Conservation (phyloP, 192 early-diverging fungal genomes). For the Backusella tuberculispora region DNA sequence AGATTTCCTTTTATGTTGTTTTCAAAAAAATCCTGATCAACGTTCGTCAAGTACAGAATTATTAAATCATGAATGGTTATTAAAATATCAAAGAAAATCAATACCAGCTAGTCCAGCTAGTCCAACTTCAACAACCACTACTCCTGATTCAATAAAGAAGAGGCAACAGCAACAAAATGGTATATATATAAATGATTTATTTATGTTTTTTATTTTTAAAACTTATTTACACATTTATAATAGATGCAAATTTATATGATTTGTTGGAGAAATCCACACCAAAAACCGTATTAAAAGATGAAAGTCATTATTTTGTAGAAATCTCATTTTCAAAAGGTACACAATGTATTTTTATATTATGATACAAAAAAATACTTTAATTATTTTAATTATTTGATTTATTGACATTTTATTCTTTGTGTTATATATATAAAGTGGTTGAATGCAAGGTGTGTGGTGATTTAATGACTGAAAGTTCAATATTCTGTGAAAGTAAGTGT, state of each 20-base stretch:
- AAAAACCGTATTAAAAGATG: background rate
- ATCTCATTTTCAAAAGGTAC: slow-evolving; percentile 61
- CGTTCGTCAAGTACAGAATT: slow-evolving; percentile 76
- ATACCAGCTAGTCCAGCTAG: background rate
- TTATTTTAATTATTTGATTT: too few relatives aligned
- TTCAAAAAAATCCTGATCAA: slow-evolving; percentile 76
- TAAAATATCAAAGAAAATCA: slow-evolving; percentile 35
- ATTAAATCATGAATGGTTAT: slow-evolving; percentile 81
- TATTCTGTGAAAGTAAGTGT: slow-evolving; percentile 55
- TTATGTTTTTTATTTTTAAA: background rate
- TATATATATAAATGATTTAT: background rate
- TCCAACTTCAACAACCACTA: too few relatives aligned
- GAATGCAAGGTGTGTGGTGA: slow-evolving; percentile 55
- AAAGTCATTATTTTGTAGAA: slow-evolving; percentile 56
- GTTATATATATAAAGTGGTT: slow-evolving; percentile 36
- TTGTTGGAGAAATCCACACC: slow-evolving; percentile 3
- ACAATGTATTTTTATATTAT: background rate
- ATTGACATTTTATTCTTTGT: background rate
- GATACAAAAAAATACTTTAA: background rate
- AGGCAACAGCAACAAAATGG: background rate
- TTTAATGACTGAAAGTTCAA: slow-evolving; percentile 47
- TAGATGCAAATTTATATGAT: slow-evolving; percentile 13
- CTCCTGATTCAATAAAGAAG: background rate
- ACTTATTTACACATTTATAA: background rate
- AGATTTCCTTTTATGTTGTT: slow-evolving; percentile 84